These are phyloP conservation scores for Penicillium bialowiezense DNA, from an alignment of 495 filamentous ascomycete genomes.

Conservation along the genomic window DNA sequence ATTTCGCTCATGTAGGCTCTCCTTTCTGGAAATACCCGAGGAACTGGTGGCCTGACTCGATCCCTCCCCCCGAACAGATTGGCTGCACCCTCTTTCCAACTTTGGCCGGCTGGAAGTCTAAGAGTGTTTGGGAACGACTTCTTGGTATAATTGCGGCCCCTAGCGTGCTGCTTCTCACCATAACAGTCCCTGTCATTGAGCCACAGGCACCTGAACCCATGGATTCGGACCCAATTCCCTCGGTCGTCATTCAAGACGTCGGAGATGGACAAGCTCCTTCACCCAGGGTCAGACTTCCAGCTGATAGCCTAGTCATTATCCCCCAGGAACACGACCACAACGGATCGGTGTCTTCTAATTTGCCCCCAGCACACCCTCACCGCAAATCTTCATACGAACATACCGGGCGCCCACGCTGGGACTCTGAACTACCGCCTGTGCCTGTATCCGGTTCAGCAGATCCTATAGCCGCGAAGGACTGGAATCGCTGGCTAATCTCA, in stretches of 20 bases:
- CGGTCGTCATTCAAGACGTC: constrained; percentile 35
- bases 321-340: constrained; percentile 15
- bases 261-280: constrained; percentile 19
- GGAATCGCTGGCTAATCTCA: constrained; percentile 87
- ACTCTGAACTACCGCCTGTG: constrained; percentile 40
- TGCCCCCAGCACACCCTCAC: constrained; percentile 9
- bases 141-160: constrained; percentile 79
- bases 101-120: constrained; percentile 72
- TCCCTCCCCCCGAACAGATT: constrained; percentile 68
- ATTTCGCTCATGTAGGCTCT: constrained; percentile 12
- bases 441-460: constrained; percentile 22
- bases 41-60: constrained; percentile 70
- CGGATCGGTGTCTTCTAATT: constrained; percentile 6
- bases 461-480: constrained; percentile 47
- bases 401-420: constrained; percentile 29
- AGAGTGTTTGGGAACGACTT: constrained; percentile 71
- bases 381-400: constrained; percentile 13
- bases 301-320: constrained; percentile 40
- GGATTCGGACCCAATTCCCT: constrained; percentile 32
- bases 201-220: constrained; percentile 49
- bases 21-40: constrained; percentile 19
- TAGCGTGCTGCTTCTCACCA: constrained; percentile 84
- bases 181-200: constrained; percentile 91
- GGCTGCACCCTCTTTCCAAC: constrained; percentile 83
- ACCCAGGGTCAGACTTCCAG: constrained; percentile 38